Base-by-base conservation (phyloP, 768 basidiomycete species). In the Pilatotrama ljubarskyi region DNA sequence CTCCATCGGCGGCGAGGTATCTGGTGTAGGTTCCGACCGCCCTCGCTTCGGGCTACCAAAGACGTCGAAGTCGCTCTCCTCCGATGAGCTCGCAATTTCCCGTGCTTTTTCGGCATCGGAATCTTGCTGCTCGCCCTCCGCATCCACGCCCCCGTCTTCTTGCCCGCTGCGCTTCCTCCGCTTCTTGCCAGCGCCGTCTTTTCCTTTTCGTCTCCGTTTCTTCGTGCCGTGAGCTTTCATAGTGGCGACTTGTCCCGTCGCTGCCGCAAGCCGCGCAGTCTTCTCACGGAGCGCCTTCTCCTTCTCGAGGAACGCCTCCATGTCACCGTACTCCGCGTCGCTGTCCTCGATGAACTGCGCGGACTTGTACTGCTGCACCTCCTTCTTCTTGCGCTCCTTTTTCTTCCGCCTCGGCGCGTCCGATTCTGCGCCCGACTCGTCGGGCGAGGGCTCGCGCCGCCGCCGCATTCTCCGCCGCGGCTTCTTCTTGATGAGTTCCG, bases 321-420 rank as follows among this genome's bases (percentile, higher is more conserved):
- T 88, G 68, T 90, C 87, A 15, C 83, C 90, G 58, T 84, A 84
- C 71, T 93, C 91, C 55, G 79, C 87, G 67, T 97, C 95, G 62
- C 91, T 93, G 74, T 97, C 94, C 69, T 90, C 86, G 70, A 96
- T 94, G 71, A 95, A 91, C 72, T 92, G 88, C 10, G 92, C 93
- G 7, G 89, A 91, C 72, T 93, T 94, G 79, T 91, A 95, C 59
- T 78, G 77, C 75, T 86, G 82, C 70, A 83, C 82, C 70, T 90
- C 89, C 70, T 84, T 86, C 65, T 77, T 78, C 72, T 82, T 85
- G 72, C 79, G 84, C 57, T 75, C 76, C 72, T 70, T 68, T 67
- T 74, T 64, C 60, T 67, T 70, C 22, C 68, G 72, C 64, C 68
- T 69, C 37, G 77, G 78, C 29, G 74, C 77, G 22, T 70, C 69